These are phyloP conservation scores for Rhizopus microsporus DNA, from an alignment of 371 early-diverging fungal genomes.

Conservation along the genomic window DNA sequence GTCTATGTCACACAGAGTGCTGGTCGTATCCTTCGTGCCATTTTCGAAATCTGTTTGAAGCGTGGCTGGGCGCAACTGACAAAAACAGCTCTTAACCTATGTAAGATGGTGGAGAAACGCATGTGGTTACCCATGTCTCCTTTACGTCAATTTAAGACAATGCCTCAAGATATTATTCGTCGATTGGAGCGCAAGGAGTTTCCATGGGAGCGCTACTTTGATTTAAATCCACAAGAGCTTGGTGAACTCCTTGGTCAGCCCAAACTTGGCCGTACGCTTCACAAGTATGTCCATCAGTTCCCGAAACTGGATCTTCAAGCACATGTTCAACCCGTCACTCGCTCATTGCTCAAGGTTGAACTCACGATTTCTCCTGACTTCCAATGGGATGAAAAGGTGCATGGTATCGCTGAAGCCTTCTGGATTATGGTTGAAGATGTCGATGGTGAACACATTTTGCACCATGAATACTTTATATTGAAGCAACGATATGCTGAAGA, in stretches of 20 bases:
- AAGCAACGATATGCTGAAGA: constrained; percentile 72
- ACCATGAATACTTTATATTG: constrained; percentile 87
- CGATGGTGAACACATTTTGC: constrained; percentile 87
- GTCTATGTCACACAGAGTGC: constrained; percentile 96
- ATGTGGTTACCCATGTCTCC: constrained; percentile 95
- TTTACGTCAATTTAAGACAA: constrained; percentile 84
- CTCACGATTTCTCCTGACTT: constrained; percentile 93
- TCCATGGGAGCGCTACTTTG: constrained; percentile 92
- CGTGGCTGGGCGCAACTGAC: constrained; percentile 96
- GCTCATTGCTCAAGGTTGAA: constrained; percentile 86
- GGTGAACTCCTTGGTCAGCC: constrained; percentile 90
- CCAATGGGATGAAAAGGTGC: constrained; percentile 86
- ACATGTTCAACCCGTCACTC: constrained; percentile 91
- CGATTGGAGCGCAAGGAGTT: constrained; percentile 92
- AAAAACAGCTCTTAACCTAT: constrained; percentile 81
- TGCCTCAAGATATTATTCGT: constrained; percentile 85
- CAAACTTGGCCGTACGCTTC: constrained; percentile 85
- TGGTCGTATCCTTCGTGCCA: constrained; percentile 90
- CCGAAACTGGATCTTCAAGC: constrained; percentile 89
- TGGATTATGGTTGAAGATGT: constrained; percentile 95
- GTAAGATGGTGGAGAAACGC: constrained; percentile 92
- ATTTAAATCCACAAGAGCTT: constrained; percentile 87
- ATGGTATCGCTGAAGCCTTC: constrained; percentile 86
- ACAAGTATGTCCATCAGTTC: constrained; percentile 89
- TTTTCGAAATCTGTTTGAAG: constrained; percentile 94